These are phyloP conservation scores for Hypoxylon perforatum DNA, from an alignment of 495 filamentous ascomycete species.

Conservation along the genomic window DNA sequence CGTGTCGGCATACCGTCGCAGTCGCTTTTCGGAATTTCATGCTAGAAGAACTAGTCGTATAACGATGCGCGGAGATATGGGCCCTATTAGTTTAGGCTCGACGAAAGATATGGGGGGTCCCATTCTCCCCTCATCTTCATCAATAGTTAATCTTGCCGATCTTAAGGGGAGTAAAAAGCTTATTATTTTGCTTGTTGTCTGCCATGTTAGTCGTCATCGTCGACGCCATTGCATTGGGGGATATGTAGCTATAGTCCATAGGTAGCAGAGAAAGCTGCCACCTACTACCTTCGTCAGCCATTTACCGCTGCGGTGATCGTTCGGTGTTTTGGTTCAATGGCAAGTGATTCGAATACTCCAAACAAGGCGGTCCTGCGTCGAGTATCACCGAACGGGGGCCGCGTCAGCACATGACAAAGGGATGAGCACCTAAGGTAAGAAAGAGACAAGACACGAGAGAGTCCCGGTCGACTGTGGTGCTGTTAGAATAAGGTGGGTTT, in stretches of 20 bases:
- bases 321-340: constrained; percentile 1
- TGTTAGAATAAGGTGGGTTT: constrained; percentile 43
- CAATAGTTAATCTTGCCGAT: constrained; percentile 26
- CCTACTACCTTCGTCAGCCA: constrained; percentile 21
- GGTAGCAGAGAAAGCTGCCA: constrained; percentile 39
- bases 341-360: constrained; percentile 15
- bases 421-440: background rate
- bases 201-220: background rate
- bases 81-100: constrained; percentile 43
- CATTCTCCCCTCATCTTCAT: no score
- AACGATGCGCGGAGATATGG: constrained; percentile 38
- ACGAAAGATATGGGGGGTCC: background rate
- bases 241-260: no score
- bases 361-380: constrained; percentile 11
- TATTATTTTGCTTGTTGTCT: background rate
- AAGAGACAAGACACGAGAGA: no score
- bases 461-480: constrained; percentile 12
- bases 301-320: constrained; percentile 3
- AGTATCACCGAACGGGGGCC: constrained; percentile 43
- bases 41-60: constrained; percentile 38
- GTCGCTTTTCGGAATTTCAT: constrained; percentile 24
- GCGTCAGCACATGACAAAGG: constrained; percentile 42
- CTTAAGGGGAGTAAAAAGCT: constrained; percentile 15
- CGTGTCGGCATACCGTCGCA: constrained; percentile 21
- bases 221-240: no score